Conservation (phyloP, 345 rosid genomes). For the Linum tenue region DNA sequence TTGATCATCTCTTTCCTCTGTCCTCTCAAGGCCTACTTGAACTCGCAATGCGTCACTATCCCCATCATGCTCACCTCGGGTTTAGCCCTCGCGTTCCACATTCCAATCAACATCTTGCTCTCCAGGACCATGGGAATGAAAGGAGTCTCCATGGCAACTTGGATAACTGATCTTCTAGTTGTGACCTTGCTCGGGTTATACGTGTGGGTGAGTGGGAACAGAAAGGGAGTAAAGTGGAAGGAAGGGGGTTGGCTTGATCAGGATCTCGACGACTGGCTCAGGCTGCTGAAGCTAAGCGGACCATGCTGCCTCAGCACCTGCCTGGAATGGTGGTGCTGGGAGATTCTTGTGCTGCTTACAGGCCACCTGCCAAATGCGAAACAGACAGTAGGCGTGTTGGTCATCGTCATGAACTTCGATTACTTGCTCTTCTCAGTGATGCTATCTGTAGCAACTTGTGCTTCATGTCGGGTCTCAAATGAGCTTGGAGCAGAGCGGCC, state of each 20-base stretch:
- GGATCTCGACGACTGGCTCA: conserved; percentile 44
- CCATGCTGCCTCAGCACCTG: conserved; percentile 89
- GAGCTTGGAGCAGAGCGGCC: conserved; percentile 79
- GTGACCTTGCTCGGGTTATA: conserved; percentile 43
- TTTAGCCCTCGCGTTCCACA: conserved; percentile 53
- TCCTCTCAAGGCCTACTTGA: conserved; percentile 73
- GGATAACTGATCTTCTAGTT: conserved; percentile 57
- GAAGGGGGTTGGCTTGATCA: conserved; percentile 66
- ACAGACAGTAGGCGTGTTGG: conserved; percentile 49
- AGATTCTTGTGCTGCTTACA: conserved; percentile 67
- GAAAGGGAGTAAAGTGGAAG: conserved; percentile 37
- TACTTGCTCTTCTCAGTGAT: conserved; percentile 72
- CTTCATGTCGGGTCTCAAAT: conserved; percentile 73
- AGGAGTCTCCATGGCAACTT: conserved; percentile 78
- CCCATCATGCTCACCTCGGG: conserved; percentile 73
- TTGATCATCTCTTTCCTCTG: conserved; percentile 48
- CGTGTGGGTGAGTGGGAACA: conserved; percentile 31
- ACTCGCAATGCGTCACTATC: conserved; percentile 65
- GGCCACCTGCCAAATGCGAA: conserved; percentile 56
- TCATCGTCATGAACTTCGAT: conserved; percentile 73
- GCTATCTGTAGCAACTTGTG: conserved; percentile 68
- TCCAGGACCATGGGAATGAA: conserved; percentile 49
- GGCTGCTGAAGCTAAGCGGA: conserved; percentile 58
- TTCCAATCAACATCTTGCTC: conserved; percentile 58
- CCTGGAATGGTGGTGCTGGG: conserved; percentile 99